A percentile compares a stretch with the other conserved stretches of the same genome.
Evolutionary conservation across 2,329 filamentous ascomycete genomes (phyloP).

Genomic region (Colletotrichum australisinense): DNA sequence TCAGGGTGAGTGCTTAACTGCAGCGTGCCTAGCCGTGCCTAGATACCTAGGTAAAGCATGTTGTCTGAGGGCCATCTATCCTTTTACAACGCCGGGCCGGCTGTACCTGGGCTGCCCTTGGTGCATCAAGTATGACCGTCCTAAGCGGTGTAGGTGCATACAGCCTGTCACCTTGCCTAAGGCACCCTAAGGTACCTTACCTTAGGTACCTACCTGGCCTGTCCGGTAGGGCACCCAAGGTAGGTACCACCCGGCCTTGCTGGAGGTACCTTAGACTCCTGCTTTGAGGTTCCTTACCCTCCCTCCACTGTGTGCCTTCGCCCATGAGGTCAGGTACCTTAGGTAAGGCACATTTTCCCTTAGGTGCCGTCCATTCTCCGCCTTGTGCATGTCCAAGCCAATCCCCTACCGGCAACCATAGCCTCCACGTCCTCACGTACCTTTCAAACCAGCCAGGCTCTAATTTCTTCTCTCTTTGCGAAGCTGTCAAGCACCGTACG

Average conservation of each 20-base stretch:
- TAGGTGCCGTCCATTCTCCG: background rate
- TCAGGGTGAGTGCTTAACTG: too few species aligned
- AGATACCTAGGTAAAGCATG: too few species aligned
- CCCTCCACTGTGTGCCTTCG: too few species aligned
- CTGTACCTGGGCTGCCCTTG: too few species aligned
- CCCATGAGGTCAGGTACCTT: background rate
- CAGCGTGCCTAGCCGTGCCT: too few species aligned
- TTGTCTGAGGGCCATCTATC: too few species aligned
- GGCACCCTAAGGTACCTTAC: background rate
- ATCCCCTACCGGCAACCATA: constrained; percentile 25
- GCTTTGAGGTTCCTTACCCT: too few species aligned
- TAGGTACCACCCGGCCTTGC: too few species aligned
- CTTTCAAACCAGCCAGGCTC: constrained; percentile 8
- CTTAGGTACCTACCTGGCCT: too few species aligned
- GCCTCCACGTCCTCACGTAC: constrained; percentile 34
- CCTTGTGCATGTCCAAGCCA: constrained; percentile 1
- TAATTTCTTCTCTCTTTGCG: constrained; percentile 23
- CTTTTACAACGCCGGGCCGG: too few species aligned
- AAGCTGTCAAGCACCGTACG: constrained; percentile 14
- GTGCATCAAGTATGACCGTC: background rate
- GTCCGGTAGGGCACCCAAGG: too few species aligned
- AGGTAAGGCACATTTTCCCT: background rate
- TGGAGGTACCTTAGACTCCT: too few species aligned
- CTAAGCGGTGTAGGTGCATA: background rate
- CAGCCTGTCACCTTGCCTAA: background rate